A percentile compares a stretch with the other conserved stretches of the same genome.
phyloP scores from a whole-genome alignment of 257 asterid genomes.

The Coffea eugenioides region DNA sequence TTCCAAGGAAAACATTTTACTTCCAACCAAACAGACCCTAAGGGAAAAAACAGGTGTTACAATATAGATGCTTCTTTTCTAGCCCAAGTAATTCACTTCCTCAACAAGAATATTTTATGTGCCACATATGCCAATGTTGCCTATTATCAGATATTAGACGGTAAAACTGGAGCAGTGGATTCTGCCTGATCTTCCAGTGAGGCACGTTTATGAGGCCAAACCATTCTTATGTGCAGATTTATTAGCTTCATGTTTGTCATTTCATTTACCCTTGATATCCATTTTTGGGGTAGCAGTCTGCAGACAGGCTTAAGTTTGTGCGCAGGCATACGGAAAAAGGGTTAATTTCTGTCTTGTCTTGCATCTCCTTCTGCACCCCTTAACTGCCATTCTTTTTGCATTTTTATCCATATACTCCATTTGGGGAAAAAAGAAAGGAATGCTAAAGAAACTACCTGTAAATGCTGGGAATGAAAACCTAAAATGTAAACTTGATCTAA shows the following conservation, averaged over 20 bases:
- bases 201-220: not conserved
- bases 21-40: no score
- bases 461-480: not conserved
- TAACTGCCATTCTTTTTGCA: not conserved
- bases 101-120: not conserved
- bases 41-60: not conserved
- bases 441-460: not conserved
- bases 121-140: not conserved
- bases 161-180: not conserved
- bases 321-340: not conserved
- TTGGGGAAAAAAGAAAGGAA: no score
- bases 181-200: not conserved
- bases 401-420: no score
- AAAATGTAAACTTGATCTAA: not conserved
- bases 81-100: no score
- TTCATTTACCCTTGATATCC: not conserved
- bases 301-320: not conserved
- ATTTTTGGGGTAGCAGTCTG: not conserved
- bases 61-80: not conserved
- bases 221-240: not conserved
- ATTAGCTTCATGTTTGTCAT: not conserved
- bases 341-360: not conserved
- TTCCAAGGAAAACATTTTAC: no score
- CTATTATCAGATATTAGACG: not conserved
- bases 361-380: not conserved